Base-by-base conservation (phyloP, 768 basidiomycete genomes). In the Rhizopogon salebrosus region DNA sequence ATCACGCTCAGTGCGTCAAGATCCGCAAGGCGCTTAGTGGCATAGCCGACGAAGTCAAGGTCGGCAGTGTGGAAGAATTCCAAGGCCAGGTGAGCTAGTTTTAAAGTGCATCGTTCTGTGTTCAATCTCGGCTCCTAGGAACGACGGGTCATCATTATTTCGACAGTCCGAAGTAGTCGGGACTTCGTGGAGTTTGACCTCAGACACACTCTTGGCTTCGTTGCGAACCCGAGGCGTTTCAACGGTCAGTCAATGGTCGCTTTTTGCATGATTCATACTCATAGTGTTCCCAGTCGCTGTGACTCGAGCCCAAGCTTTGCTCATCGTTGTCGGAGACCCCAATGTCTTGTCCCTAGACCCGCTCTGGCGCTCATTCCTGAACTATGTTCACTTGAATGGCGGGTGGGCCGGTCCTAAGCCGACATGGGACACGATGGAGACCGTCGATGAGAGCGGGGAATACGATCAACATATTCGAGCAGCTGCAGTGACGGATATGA, bases 41-140 rank as follows among this genome's bases (percentile, higher is more conserved):
- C 70, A 23, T 45, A 7, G 59, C 59, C 27, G 1, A 72, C 24
- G 68, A 61, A 5, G 70, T 84, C 50, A 84, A 84, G 57, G 78
- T 86, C 13, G 84, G 83, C 18, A 82, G 79, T 20, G 82, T 83
- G 1, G 84, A 85, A 57, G 82, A 83, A 53, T 84, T 83, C 66
- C 84, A 85, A 62, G 84, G 83, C 7, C 80, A 83, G 67, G 80
- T 78, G 46, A 26, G 56, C 29, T 22, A 16, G 43, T 3, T 20
- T 31, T 6, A n/a, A 29, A 23, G 36, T 16, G 3, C 18, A 13
- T 24, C 13, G 29, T 9, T 23, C 22, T 24, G 16, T 36, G 14
- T 13, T 39, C 5, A 9, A 34, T 20, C 14, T 14, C 20, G 23
- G 9, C 11, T 29, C 27, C 4, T 48, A 74, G 72, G 72, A 74